These are phyloP conservation scores for Aspergillus cavernicola DNA, from an alignment of 495 filamentous ascomycete genomes.

Conservation along the genomic window DNA sequence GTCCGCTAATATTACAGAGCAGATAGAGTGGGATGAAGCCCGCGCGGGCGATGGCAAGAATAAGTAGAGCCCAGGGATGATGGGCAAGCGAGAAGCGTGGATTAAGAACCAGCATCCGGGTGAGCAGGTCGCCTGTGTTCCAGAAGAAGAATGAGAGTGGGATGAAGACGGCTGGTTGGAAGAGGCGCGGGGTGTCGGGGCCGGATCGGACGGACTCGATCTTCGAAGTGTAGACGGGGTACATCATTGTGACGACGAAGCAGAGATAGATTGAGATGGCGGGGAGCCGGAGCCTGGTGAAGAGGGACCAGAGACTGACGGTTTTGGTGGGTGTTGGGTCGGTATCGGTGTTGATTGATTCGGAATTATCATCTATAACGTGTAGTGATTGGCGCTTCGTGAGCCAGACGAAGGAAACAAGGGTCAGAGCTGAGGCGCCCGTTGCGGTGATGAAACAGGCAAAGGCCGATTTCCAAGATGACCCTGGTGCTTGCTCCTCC, in stretches of 20 bases:
- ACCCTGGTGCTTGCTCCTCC: constrained; percentile 16
- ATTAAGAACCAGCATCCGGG: constrained; percentile 65
- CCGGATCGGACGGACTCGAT: constrained; percentile 65
- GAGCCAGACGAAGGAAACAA: constrained; percentile 61
- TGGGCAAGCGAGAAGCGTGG: constrained; percentile 57
- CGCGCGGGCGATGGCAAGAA: constrained; percentile 57
- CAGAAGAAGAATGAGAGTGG: constrained; percentile 89
- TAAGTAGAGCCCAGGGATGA: constrained; percentile 60
- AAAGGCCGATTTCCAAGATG: constrained; percentile 69
- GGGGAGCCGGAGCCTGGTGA: constrained; percentile 70
- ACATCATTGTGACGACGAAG: constrained; percentile 87
- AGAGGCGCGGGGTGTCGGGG: constrained; percentile 51
- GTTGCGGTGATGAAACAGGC: constrained; percentile 91
- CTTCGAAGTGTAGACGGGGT: constrained; percentile 84
- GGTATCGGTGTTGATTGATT: neutral
- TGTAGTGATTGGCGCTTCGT: constrained; percentile 35
- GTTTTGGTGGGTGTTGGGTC: constrained; percentile 31
- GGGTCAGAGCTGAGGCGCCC: constrained; percentile 50
- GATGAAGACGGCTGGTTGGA: constrained; percentile 73
- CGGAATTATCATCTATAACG: neutral
- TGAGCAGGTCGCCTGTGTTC: constrained; percentile 84
- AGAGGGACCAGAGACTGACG: constrained; percentile 62
- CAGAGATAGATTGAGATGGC: constrained; percentile 68
- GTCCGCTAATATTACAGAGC: constrained; percentile 77
- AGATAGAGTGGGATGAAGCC: constrained; percentile 81